Evolutionary conservation across 306 rosid genomes (phyloP), one percentile per base, ranked within the genome.

Genomic region (Acmispon strigosus): DNA sequence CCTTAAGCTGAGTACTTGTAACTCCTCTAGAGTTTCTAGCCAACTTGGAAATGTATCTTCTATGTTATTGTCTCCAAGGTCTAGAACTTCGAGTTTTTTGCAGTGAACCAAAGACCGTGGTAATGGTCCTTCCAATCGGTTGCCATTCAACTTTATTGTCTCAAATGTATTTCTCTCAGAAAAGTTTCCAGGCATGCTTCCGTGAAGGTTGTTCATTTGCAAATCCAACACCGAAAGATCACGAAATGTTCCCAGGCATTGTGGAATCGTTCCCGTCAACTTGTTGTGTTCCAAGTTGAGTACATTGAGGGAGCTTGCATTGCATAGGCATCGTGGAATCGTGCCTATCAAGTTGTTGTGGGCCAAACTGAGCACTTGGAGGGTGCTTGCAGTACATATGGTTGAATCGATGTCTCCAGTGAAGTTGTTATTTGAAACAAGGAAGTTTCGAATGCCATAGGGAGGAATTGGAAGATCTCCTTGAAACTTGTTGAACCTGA

Each of bases 1-100:
- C 4, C 81, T 15, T 39, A 86, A 69, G 17, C 53, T 16, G 11
- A 86, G 85, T 51, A 78, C 79, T 4, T 56, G 80, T 4, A 81
- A 74, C 19, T 55, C 8, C 1, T 45, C 62, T 1, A 81, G 74
- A 17, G 55, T 17, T 55, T 61, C 77, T 45, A 86, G 54, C 84
- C 86, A 81, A 47, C 8, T 6, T 2, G 79, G 87, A 73, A 81
- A 80, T 10, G 47, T 15, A 7, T 74, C 86, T 1, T 43, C 62
- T 17, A 86, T 34, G 8, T 24, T 27, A 58, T 83, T 86, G 5
- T 73, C 29, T 37, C 82, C 87, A 36, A 86, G 20, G 60, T 86
- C 84, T 13, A 86, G 29, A 73, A 83, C 47, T 65, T 78, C 17
- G 1, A 86, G 66, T 0, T 1, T 0, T 1, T 1, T 10, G 22